phyloP scores from a whole-genome alignment of 352 stramenopile genomes.

The Globisporangium orthogonon region DNA sequence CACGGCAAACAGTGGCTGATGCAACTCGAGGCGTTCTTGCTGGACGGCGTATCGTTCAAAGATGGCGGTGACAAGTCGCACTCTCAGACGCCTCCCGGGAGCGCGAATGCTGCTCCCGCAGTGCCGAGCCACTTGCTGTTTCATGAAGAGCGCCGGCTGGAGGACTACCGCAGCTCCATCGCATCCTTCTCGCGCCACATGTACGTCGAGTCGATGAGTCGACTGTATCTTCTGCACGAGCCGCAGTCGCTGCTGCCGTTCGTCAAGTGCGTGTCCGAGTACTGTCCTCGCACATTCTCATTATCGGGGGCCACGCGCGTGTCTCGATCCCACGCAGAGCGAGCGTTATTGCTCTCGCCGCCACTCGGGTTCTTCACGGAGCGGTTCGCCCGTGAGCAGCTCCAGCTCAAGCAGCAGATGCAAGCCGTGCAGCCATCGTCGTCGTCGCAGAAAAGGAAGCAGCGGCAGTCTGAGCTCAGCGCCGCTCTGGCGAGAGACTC shows the following conservation, averaged over 20 bases:
- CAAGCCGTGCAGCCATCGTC: not conserved
- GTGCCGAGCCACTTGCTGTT: constrained; percentile 74
- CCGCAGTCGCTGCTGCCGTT: constrained; percentile 50
- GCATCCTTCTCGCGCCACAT: constrained; percentile 84
- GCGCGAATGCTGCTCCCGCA: constrained; percentile 1
- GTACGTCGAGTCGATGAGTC: constrained; percentile 81
- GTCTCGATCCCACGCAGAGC: constrained; percentile 56
- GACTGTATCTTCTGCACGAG: constrained; percentile 73
- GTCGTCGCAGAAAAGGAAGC: constrained; percentile 3
- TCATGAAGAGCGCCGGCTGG: constrained; percentile 65
- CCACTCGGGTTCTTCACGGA: constrained; percentile 39
- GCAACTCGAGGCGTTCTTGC: constrained; percentile 67
- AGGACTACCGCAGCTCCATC: constrained; percentile 59
- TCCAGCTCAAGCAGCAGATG: constrained; percentile 4
- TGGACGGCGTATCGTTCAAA: constrained; percentile 49
- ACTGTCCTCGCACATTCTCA: constrained; percentile 61
- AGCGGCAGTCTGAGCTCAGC: constrained; percentile 7
- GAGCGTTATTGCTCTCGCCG: constrained; percentile 56
- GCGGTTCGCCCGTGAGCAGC: constrained; percentile 16
- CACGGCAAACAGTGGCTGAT: constrained; percentile 61
- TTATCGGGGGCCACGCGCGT: constrained; percentile 35
- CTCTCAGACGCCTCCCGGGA: not conserved
- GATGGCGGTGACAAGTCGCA: not conserved
- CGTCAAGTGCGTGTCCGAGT: constrained; percentile 46
- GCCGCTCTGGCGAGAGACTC: constrained; percentile 19